phyloP scores from a whole-genome alignment of 2,329 filamentous ascomycete species.

The Aspergillus hiratsukae region DNA sequence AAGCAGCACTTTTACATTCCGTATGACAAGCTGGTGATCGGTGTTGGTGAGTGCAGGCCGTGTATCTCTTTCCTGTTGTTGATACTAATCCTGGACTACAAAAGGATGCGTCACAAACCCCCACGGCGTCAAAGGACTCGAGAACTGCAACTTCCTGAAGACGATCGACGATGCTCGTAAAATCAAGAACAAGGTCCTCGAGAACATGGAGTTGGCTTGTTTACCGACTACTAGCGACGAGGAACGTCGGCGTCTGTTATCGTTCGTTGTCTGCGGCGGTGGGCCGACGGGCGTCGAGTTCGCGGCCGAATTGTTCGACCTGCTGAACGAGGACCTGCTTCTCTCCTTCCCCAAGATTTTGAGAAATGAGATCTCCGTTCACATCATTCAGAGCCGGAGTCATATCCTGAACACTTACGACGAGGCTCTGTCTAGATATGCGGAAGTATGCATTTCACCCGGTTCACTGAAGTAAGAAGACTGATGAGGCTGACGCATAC shows the following conservation, averaged over 20 bases:
- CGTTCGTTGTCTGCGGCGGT: slow-evolving; percentile 93
- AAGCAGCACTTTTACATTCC: slow-evolving; percentile 84
- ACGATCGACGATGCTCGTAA: slow-evolving; percentile 86
- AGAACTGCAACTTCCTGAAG: slow-evolving; percentile 92
- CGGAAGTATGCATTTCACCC: slow-evolving; percentile 54
- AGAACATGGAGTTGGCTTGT: slow-evolving; percentile 85
- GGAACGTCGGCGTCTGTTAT: slow-evolving; percentile 80
- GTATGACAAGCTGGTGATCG: slow-evolving; percentile 93
- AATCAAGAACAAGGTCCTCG: slow-evolving; percentile 83
- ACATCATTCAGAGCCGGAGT: slow-evolving; percentile 88
- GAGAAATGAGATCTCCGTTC: slow-evolving; percentile 96
- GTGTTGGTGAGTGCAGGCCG: slow-evolving; percentile 56
- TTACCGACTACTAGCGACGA: slow-evolving; percentile 88
- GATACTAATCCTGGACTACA: slow-evolving; percentile 6
- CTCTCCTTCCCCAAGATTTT: slow-evolving; percentile 79
- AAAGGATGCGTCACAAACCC: slow-evolving; percentile 80
- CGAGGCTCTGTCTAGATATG: slow-evolving; percentile 86
- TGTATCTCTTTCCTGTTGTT: background rate
- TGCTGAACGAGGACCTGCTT: slow-evolving; percentile 90
- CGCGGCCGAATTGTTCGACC: slow-evolving; percentile 90
- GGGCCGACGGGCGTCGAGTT: slow-evolving; percentile 97
- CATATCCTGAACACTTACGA: slow-evolving; percentile 99
- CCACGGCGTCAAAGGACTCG: slow-evolving; percentile 90
- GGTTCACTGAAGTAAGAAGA: background rate
- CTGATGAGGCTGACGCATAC: slow-evolving; percentile 4